phyloP scores from a whole-genome alignment of 495 filamentous ascomycete genomes.

The Penicillium roqueforti region DNA sequence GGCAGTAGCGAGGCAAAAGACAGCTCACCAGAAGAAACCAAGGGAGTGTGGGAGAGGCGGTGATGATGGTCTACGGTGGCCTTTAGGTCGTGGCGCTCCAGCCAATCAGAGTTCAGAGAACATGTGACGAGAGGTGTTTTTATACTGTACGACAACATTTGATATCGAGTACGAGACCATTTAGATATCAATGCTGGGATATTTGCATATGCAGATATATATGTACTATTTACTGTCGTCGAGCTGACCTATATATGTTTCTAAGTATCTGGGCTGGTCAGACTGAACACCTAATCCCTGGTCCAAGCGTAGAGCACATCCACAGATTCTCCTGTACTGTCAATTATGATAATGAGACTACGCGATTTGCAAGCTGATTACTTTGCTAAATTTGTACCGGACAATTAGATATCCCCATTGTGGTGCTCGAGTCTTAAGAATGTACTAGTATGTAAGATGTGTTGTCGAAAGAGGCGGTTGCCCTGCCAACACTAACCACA shows the following conservation, averaged over 20 bases:
- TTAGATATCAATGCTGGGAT: background rate
- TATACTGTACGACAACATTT: background rate
- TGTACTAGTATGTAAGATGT: background rate
- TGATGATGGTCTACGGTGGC: slow-evolving; percentile 41
- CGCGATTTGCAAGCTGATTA: background rate
- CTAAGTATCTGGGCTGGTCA: background rate
- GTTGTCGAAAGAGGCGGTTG: slow-evolving; percentile 20
- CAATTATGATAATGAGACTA: background rate
- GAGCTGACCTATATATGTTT: background rate
- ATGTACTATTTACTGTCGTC: background rate
- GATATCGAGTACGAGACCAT: background rate
- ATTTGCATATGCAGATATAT: too few relatives aligned
- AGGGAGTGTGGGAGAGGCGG: slow-evolving; percentile 23
- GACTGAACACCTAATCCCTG: background rate
- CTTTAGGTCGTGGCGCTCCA: slow-evolving; percentile 34
- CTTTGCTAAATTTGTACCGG: background rate
- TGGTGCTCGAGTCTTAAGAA: background rate
- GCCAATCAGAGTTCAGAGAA: slow-evolving; percentile 33
- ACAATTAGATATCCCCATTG: background rate
- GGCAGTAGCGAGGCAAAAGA: background rate
- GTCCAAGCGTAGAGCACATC: background rate
- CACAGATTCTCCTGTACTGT: background rate
- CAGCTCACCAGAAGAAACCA: slow-evolving; percentile 10
- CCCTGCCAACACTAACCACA: slow-evolving; percentile 33
- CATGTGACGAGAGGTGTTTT: slow-evolving; percentile 16